Conservation (phyloP, 2,329 filamentous ascomycete species). For the Apiospora kogelbergensis region DNA sequence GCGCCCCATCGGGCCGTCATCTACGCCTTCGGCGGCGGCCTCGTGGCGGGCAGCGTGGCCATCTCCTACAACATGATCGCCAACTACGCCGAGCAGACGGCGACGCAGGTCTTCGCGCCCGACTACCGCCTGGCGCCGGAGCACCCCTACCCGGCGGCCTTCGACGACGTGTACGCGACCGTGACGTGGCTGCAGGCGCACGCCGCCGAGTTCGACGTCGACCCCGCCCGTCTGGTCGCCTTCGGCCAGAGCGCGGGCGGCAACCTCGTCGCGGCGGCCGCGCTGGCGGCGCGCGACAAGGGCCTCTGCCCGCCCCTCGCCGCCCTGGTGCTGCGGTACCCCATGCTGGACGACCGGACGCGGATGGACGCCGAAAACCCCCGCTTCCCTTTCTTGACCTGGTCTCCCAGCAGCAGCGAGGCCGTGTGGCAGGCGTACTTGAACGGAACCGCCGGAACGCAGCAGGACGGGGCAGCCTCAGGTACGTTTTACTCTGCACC, state of each 20-base stretch:
- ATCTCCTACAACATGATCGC: slow-evolving; percentile 15
- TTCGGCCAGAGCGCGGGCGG: slow-evolving; percentile 24
- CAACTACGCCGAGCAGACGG: slow-evolving; percentile 16
- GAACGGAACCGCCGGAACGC: too few species aligned
- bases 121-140: slow-evolving; percentile 51
- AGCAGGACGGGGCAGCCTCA: not conserved
- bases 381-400: not conserved
- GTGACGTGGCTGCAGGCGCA: slow-evolving; percentile 35
- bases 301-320: slow-evolving; percentile 25
- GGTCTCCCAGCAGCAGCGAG: not conserved
- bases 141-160: slow-evolving; percentile 41
- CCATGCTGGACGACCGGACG: not conserved
- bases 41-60: slow-evolving; percentile 22
- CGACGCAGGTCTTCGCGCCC: slow-evolving; percentile 32
- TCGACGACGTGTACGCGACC: slow-evolving; percentile 37
- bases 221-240: slow-evolving; percentile 23
- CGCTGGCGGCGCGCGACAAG: slow-evolving; percentile 40
- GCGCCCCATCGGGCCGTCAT: slow-evolving; percentile 22
- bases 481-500: too few species aligned
- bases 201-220: slow-evolving; percentile 20
- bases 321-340: slow-evolving; percentile 18
- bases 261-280: slow-evolving; percentile 18
- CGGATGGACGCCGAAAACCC: not conserved
- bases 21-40: slow-evolving; percentile 24
- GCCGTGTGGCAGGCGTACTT: not conserved